Base-by-base conservation (phyloP, 2,329 filamentous ascomycete species). In the Ceratocystis papillata region DNA sequence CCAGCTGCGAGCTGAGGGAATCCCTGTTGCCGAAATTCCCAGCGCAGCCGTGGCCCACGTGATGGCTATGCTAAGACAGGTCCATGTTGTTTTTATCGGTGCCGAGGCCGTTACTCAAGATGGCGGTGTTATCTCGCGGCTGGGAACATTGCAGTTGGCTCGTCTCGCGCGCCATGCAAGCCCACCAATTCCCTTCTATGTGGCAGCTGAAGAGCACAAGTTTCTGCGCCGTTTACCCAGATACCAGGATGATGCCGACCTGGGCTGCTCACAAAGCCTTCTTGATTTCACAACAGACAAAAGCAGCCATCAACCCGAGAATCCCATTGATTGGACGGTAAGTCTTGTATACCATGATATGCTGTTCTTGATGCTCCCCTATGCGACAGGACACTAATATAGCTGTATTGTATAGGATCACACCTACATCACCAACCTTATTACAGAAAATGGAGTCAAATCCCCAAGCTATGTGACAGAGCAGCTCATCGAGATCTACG, bases 171-270 rank as follows among this genome's bases (percentile, higher is more conserved):
- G 87, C 71, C 74, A 76, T 33, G 79, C 79, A 57, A 84, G 86
- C 48, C 69, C 69, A 15, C 69, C 64, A 15, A 86, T 89, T 69
- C 88, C 88, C 0, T 90, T 97, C 71, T 96, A 95, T 72, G 91
- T 96, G 20, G 91, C 94, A 4, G 88, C 88, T 0, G 94, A 99
- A 78, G 95, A 89, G 72, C 94, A 99, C 79, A 99, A 99, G 77
- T 96, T 99, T 73, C 90, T 95, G 59, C 83, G 91, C 71, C 81
- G 94, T 65, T 33, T 65, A 30, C 90, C 93, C 1, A 78, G 94
- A 25, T 85, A 87, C 69, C 90, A 96, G 76, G 63, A 60, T 37
- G 69, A 69, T 53, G 84, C 87, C 67, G 89, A 94, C 73, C 78
- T 96, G 67, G 89, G 89, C 0, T 78, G 96, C 70, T 83, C 87